Base-by-base conservation (phyloP, 257 asterid species). In the Petunia axillaris region DNA sequence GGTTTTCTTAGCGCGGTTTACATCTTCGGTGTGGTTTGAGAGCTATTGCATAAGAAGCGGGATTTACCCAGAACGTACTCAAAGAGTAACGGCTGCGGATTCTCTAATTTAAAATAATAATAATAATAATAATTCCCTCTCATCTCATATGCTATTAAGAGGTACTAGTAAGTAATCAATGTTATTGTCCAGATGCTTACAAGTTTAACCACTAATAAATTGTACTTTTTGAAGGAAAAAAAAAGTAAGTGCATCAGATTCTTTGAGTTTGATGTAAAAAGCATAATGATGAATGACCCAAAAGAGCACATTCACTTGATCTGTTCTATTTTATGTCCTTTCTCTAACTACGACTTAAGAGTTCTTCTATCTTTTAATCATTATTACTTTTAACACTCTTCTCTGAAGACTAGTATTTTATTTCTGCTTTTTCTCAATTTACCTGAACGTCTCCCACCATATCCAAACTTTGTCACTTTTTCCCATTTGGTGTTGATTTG, bases 251-350 rank as follows among this genome's bases (percentile, higher is more conserved):
- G 77, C 77, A 50, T 73, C 77, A 73, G 46, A 73, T 50, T 2
- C 77, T 35, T 50, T 50, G 11, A 44, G 4, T 44, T 52, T 46
- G 76, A 70, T 46, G 58, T 70, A 40, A 70, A 70, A 44, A 70
- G 76, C 76, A 70, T 40, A 70, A 70, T 38, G 8, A 70, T 38
- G 35, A 68, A 16, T 43, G 54, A 9, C 58, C 76, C 58, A 43
- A 65, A 57, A 16, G 0, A 70, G 41, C 48, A 70, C 76, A 70
- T 70, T 70, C 76, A 70, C 35, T 70, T 70, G 16, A 70, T 70
- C 16, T 46, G 46, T n/a, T 70, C 76, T 46, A 36, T 70, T 44
- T 70, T 70, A 70, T 46, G 76, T 70, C 58, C 43, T 70, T 43
- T 70, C 76, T 44, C 16, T 70, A 70, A 70, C 8, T 70, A 44